Evolutionary conservation across 169 alveolate genomes (phyloP).

Genomic region (Eimeria sp.): DNA sequence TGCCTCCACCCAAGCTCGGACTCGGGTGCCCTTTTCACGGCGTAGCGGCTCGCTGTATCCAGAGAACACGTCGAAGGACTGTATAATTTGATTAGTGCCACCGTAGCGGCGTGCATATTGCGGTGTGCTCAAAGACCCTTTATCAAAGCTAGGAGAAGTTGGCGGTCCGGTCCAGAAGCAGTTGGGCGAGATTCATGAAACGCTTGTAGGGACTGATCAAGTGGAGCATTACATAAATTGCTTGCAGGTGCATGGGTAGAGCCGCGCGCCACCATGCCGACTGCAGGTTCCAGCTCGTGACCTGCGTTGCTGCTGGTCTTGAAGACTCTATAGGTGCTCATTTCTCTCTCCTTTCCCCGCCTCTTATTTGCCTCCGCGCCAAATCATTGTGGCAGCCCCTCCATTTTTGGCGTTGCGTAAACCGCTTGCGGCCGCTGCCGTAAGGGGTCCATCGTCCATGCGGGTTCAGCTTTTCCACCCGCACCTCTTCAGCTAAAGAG

Average conservation of each 20-base stretch:
- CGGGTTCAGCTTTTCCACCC: constrained; percentile 35
- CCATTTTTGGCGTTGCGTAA: constrained; percentile 22
- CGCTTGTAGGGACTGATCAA: background rate
- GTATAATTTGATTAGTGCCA: constrained; percentile 1
- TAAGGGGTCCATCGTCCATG: constrained; percentile 60
- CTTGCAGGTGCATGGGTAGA: constrained; percentile 58
- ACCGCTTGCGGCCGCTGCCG: constrained; percentile 27
- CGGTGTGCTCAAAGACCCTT: constrained; percentile 3
- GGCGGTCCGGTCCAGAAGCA: constrained; percentile 19
- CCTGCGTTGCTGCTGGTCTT: constrained; percentile 35
- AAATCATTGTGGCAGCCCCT: background rate
- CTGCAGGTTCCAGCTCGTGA: constrained; percentile 25
- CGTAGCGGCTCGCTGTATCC: background rate
- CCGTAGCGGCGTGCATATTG: background rate
- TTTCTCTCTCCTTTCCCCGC: background rate
- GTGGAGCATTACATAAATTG: background rate
- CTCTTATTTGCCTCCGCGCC: background rate
- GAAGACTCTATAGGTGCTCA: constrained; percentile 1
- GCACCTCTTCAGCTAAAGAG: constrained; percentile 17
- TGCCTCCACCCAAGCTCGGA: constrained; percentile 12
- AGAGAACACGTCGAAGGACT: background rate
- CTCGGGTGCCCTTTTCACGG: constrained; percentile 17
- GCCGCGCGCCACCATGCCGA: constrained; percentile 55
- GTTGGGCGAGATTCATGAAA: background rate
- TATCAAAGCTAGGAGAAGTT: constrained; percentile 18